Conservation (phyloP, 345 rosid genomes). For the Gossypium ekmanianum region DNA sequence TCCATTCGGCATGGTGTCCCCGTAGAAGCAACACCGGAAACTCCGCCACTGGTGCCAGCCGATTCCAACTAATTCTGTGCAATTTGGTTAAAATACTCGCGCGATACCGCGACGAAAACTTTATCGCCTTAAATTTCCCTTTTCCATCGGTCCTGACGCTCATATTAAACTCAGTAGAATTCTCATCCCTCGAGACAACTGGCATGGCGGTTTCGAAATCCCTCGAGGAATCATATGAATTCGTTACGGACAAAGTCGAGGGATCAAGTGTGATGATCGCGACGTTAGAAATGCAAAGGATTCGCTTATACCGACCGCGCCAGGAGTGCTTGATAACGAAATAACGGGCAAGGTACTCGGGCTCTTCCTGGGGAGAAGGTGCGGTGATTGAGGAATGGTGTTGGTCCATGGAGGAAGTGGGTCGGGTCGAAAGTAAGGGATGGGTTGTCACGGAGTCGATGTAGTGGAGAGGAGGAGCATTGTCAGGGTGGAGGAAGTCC, state of each 20-base stretch:
- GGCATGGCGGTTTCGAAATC: conserved; percentile 83
- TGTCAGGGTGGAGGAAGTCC: conserved; percentile 54
- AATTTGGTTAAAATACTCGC: conserved; percentile 79
- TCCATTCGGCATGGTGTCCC: conserved; percentile 75
- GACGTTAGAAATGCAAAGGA: conserved; percentile 65
- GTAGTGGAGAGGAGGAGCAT: conserved; percentile 60
- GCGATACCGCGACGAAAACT: conserved; percentile 73
- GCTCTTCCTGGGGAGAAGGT: conserved; percentile 56
- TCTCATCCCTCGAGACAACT: conserved; percentile 66
- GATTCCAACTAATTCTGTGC: conserved; percentile 68
- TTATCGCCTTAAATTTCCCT: conserved; percentile 78
- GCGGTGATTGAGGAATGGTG: conserved; percentile 19
- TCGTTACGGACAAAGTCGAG: conserved; percentile 64
- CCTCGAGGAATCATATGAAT: conserved; percentile 57
- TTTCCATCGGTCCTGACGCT: conserved; percentile 85
- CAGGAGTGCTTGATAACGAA: conserved; percentile 87
- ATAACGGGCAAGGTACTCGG: conserved; percentile 89
- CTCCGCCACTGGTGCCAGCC: conserved; percentile 64
- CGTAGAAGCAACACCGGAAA: conserved; percentile 79
- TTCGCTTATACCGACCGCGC: conserved; percentile 95
- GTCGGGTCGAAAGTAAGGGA: conserved; percentile 22
- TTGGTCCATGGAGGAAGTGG: conserved; percentile 45
- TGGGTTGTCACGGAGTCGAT: conserved; percentile 38
- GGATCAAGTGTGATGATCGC: conserved; percentile 87
- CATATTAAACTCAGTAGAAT: conserved; percentile 65